Evolutionary conservation across 495 filamentous ascomycete species (phyloP).

Genomic region (Trichoderma orchidacearum): DNA sequence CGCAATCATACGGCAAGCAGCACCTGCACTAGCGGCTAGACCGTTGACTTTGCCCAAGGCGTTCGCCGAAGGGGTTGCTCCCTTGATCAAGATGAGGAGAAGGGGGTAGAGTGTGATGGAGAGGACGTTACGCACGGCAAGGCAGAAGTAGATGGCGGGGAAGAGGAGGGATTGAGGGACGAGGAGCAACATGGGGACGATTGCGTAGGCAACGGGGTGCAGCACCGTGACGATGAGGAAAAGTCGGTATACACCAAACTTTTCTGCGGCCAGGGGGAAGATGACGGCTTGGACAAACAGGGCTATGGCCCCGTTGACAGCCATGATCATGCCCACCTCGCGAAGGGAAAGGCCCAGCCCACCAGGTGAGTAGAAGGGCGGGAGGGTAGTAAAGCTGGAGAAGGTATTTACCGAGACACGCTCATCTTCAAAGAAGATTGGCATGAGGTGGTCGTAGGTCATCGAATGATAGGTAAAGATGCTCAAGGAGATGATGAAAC

Average conservation of each 20-base stretch:
- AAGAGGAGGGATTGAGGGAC: conserved; percentile 45
- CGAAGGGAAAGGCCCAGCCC: conserved; percentile 62
- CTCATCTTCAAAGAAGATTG: conserved; percentile 72
- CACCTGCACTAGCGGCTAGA: conserved; percentile 64
- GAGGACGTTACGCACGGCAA: conserved; percentile 60
- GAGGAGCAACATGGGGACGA: conserved; percentile 55
- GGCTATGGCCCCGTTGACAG: conserved; percentile 64
- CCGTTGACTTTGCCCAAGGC: conserved; percentile 71
- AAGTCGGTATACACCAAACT: conserved; percentile 59
- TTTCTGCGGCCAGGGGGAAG: conserved; percentile 57
- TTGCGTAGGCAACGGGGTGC: conserved; percentile 64
- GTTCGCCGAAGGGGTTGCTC: conserved; percentile 54
- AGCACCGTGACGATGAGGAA: conserved; percentile 60
- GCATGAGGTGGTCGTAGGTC: conserved; percentile 74
- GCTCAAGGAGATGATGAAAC: conserved; percentile 57
- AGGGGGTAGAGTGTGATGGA: conserved; percentile 68
- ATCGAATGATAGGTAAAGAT: conserved; percentile 84
- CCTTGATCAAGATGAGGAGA: conserved; percentile 72
- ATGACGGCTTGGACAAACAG: conserved; percentile 65
- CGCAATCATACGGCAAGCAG: conserved; percentile 61
- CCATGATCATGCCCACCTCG: conserved; percentile 66
- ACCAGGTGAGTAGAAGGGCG: conserved; percentile 48
- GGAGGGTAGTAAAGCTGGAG: conserved; percentile 1
- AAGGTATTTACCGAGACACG: conserved; percentile 13
- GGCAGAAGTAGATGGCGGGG: conserved; percentile 57